A percentile compares a stretch with the other conserved stretches of the same genome.
phyloP scores from a whole-genome alignment of 352 stramenopile species.

The Aphanomyces euteiches region DNA sequence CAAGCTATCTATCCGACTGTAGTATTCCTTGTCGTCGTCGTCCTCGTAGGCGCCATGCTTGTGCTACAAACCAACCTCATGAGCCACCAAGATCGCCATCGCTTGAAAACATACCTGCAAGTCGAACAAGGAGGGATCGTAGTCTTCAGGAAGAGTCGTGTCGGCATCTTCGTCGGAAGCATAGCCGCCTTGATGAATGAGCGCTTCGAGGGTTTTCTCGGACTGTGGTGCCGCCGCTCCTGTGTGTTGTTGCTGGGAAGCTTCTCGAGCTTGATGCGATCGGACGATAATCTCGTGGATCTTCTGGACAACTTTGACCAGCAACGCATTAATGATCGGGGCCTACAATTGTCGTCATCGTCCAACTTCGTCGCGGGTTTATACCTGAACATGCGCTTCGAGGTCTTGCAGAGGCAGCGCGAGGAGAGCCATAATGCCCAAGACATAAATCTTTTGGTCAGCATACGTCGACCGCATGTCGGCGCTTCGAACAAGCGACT shows the following conservation, averaged over 20 bases:
- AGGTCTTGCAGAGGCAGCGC: conserved; percentile 78
- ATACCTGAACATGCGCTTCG: conserved; percentile 55
- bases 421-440: conserved; percentile 90
- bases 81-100: neutral
- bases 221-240: neutral
- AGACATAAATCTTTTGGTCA: conserved; percentile 90
- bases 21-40: conserved; percentile 91
- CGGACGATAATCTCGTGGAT: conserved; percentile 3
- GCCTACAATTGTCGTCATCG: conserved; percentile 47
- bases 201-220: conserved; percentile 65
- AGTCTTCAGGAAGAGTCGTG: conserved; percentile 91
- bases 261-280: neutral
- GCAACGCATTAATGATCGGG: conserved; percentile 76
- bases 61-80: neutral
- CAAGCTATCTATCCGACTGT: conserved; percentile 88
- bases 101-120: conserved; percentile 55
- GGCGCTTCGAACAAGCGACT: conserved; percentile 87
- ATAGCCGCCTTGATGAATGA: conserved; percentile 91
- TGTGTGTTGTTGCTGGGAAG: neutral
- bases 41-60: conserved; percentile 67
- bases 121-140: conserved; percentile 90
- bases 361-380: neutral
- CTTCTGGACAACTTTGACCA: conserved; percentile 57
- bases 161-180: conserved; percentile 85
- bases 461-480: conserved; percentile 75